A percentile compares a stretch with the other conserved stretches of the same genome.
phyloP scores from a whole-genome alignment of 176 grass and related monocot species.

The Calamus simplicifolius region DNA sequence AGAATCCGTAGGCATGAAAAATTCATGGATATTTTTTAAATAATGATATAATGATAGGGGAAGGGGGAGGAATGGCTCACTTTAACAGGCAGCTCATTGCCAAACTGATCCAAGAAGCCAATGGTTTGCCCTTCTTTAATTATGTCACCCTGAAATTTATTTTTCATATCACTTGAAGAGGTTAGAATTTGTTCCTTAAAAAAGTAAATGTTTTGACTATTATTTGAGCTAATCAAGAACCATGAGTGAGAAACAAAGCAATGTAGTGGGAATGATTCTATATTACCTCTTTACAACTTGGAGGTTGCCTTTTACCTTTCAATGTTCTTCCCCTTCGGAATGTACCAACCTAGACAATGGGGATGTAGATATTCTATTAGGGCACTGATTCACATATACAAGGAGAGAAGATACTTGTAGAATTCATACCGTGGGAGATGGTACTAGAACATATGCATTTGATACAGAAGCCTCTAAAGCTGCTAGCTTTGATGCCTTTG shows the following conservation, averaged over 20 bases:
- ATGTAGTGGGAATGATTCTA: background rate
- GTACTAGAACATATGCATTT: constrained; percentile 24
- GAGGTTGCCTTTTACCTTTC: constrained; percentile 29
- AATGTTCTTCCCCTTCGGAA: constrained; percentile 29
- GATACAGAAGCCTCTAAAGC: constrained; percentile 18
- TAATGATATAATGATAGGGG: background rate
- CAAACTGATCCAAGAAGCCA: constrained; percentile 39
- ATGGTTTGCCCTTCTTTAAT: constrained; percentile 38
- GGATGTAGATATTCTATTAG: too few relatives aligned
- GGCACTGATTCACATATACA: too few relatives aligned
- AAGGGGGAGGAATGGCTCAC: constrained; percentile 15
- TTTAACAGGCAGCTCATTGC: constrained; percentile 30
- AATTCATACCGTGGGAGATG: constrained; percentile 33
- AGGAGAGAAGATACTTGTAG: background rate
- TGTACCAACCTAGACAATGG: constrained; percentile 25
- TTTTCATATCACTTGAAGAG: too few relatives aligned
- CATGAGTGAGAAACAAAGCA: too few relatives aligned
- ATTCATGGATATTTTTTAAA: background rate
- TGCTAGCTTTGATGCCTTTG: constrained; percentile 22
- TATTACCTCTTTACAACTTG: constrained; percentile 34
- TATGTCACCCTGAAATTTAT: constrained; percentile 20
- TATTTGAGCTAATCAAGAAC: too few relatives aligned
- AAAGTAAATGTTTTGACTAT: too few relatives aligned
- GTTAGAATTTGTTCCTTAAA: too few relatives aligned
- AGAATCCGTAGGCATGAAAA: background rate